These are phyloP conservation scores for Septoria linicola DNA, from an alignment of 2,329 filamentous ascomycete genomes.

Conservation along the genomic window DNA sequence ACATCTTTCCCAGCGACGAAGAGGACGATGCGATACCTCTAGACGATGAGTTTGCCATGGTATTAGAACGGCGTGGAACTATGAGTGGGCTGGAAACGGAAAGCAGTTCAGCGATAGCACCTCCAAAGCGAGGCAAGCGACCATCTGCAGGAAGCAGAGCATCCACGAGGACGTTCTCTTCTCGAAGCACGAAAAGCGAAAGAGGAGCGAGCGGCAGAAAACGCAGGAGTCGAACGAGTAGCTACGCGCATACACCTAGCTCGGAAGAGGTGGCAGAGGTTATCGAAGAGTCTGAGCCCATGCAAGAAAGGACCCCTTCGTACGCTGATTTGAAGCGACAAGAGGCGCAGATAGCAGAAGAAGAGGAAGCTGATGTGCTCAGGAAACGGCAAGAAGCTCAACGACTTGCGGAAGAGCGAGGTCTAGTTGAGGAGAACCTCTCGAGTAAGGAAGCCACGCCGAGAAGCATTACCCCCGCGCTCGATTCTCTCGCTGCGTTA, in stretches of 20 bases:
- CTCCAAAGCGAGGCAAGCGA: constrained; percentile 37
- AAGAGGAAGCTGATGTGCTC: constrained; percentile 58
- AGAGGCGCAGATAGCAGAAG: constrained; percentile 53
- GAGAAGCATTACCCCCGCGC: constrained; percentile 12
- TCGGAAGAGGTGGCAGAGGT: constrained; percentile 4
- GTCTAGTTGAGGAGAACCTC: constrained; percentile 40
- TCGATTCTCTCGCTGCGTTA: background rate
- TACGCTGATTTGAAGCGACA: constrained; percentile 58
- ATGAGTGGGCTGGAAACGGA: constrained; percentile 58
- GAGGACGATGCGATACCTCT: constrained; percentile 85
- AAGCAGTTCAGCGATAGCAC: constrained; percentile 60
- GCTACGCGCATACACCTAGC: constrained; percentile 19
- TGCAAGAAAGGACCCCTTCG: constrained; percentile 42
- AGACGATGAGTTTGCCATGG: constrained; percentile 87
- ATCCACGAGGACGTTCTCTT: constrained; percentile 30
- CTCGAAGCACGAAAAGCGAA: constrained; percentile 26
- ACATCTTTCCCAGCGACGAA: constrained; percentile 87
- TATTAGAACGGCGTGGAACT: constrained; percentile 66
- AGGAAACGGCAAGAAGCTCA: constrained; percentile 56
- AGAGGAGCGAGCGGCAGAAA: constrained; percentile 19
- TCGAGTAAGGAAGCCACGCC: constrained; percentile 33
- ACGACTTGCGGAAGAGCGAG: constrained; percentile 55
- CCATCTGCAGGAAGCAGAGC: constrained; percentile 43
- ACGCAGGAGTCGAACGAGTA: constrained; percentile 24
- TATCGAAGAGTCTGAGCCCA: constrained; percentile 28